phyloP scores from a whole-genome alignment of 108 stramenopile genomes.

The Skeletonema tropicum region DNA sequence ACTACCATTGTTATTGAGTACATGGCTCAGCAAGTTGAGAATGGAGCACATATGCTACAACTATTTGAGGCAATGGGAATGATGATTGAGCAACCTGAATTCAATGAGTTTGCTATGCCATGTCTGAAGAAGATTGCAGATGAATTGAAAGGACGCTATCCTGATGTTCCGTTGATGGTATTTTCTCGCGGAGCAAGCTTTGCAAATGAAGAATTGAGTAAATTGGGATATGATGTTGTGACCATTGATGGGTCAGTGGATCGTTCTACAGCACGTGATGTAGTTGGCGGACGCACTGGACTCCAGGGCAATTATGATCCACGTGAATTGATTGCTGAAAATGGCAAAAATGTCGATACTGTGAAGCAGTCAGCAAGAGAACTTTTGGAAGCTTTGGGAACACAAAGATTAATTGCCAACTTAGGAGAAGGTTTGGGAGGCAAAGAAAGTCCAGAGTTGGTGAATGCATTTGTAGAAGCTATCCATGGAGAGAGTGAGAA shows the following conservation, averaged over 20 bases:
- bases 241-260: constrained; percentile 91
- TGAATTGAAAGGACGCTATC: constrained; percentile 82
- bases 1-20: constrained; percentile 93
- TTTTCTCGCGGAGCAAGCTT: constrained; percentile 88
- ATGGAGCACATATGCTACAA: constrained; percentile 90
- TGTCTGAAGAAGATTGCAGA: constrained; percentile 74
- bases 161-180: constrained; percentile 93
- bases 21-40: constrained; percentile 91
- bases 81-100: constrained; percentile 88
- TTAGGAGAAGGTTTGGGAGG: constrained; percentile 95
- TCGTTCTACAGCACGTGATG: constrained; percentile 60
- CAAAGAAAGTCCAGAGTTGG: constrained; percentile 88
- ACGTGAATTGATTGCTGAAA: constrained; percentile 68
- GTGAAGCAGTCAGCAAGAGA: constrained; percentile 73
- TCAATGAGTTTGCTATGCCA: constrained; percentile 86
- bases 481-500: constrained; percentile 87
- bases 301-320: constrained; percentile 96
- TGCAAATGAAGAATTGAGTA: constrained; percentile 70
- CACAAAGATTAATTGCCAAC: constrained; percentile 93
- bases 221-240: constrained; percentile 89
- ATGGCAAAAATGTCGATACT: constrained; percentile 70
- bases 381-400: constrained; percentile 81
- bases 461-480: constrained; percentile 86
- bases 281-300: constrained; percentile 62
- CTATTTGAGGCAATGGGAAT: constrained; percentile 98